phyloP scores from a whole-genome alignment of 345 rosid species.

The Brassica cretica region DNA sequence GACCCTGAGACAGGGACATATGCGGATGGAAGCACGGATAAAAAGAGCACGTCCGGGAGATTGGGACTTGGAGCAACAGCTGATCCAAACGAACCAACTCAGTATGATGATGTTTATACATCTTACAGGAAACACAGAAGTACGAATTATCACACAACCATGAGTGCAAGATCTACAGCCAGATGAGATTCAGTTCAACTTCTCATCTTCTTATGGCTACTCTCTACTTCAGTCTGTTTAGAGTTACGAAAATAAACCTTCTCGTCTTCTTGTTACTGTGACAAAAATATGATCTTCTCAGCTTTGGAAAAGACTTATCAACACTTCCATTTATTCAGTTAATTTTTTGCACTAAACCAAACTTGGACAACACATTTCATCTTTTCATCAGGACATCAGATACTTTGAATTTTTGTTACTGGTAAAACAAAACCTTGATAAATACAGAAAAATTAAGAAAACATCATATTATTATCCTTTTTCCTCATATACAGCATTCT shows the following conservation, averaged over 20 bases:
- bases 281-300: conserved; percentile 23
- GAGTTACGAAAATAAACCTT: conserved; percentile 18
- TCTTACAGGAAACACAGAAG: conserved; percentile 95
- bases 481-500: not conserved
- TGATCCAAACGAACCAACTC: conserved; percentile 85
- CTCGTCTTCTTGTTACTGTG: not conserved
- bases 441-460: not conserved
- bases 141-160: conserved; percentile 81
- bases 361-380: not conserved
- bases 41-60: conserved; percentile 73
- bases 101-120: conserved; percentile 90
- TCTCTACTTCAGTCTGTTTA: conserved; percentile 20
- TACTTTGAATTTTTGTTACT: not conserved
- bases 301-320: conserved; percentile 19
- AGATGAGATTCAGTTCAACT: conserved; percentile 43
- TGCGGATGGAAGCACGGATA: conserved; percentile 78
- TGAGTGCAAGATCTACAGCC: conserved; percentile 84
- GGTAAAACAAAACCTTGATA: not conserved
- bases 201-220: conserved; percentile 11
- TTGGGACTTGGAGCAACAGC: conserved; percentile 85
- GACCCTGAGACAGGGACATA: conserved; percentile 89
- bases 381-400: conserved; percentile 1
- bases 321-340: not conserved
- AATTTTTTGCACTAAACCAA: not conserved
- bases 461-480: not conserved